phyloP scores from a whole-genome alignment of 805 yeast genomes.

The Cyberlindnera maritima region DNA sequence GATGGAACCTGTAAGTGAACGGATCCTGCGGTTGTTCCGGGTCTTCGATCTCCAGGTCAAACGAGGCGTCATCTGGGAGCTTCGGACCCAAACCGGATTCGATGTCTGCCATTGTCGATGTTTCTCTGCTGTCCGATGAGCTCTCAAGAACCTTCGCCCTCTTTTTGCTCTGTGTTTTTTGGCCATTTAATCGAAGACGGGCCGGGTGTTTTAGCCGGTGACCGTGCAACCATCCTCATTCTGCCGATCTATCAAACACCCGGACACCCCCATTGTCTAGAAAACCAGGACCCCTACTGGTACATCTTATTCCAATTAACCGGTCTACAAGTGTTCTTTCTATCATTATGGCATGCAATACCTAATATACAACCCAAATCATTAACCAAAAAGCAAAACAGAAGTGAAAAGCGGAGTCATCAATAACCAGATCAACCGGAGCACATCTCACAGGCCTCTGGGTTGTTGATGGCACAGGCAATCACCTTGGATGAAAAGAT shows the following conservation, averaged over 20 bases:
- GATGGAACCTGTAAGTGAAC: constrained; percentile 2
- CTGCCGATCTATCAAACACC: not conserved
- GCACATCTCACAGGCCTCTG: constrained; percentile 98
- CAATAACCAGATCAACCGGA: constrained; percentile 61
- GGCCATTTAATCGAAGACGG: not conserved
- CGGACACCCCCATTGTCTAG: not conserved
- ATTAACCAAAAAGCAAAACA: constrained; percentile 6
- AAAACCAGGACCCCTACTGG: not conserved
- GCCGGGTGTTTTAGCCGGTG: not conserved
- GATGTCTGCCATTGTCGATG: too few species aligned
- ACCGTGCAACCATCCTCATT: not conserved
- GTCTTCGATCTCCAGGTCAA: constrained; percentile 10
- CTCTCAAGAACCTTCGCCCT: not conserved
- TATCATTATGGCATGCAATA: constrained; percentile 1
- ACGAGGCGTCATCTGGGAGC: constrained; percentile 8
- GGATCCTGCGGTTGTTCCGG: not conserved
- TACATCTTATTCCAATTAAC: not conserved
- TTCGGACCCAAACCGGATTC: not conserved
- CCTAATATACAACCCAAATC: constrained; percentile 9
- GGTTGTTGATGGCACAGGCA: constrained; percentile 96
- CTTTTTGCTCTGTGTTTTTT: not conserved
- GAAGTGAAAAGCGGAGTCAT: not conserved
- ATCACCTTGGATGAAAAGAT: constrained; percentile 90
- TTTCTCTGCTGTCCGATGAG: too few species aligned
- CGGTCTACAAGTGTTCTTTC: not conserved